Percentiles rank a stretch among this genome's conserved stretches.
Evolutionary conservation across 495 filamentous ascomycete genomes (phyloP).

Genomic region (Articulospora tetracladia): DNA sequence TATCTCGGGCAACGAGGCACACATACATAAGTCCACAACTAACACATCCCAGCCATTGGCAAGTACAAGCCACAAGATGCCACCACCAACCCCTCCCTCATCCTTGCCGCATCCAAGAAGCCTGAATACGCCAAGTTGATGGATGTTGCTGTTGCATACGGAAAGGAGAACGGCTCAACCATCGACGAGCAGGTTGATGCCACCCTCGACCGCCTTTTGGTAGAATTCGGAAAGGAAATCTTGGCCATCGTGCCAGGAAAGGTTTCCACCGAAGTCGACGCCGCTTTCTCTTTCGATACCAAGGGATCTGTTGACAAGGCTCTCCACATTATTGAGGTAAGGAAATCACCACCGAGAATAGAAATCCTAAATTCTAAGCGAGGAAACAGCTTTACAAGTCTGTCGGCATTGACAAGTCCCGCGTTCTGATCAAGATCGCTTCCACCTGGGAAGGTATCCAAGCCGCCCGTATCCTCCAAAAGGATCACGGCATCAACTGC

Average conservation of each 20-base stretch:
- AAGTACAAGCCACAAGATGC: constrained; percentile 99
- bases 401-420: constrained; percentile 86
- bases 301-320: constrained; percentile 92
- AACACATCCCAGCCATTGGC: constrained; percentile 71
- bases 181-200: constrained; percentile 76
- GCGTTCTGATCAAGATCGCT: constrained; percentile 87
- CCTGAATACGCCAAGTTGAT: constrained; percentile 91
- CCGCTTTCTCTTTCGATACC: constrained; percentile 92
- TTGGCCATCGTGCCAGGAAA: constrained; percentile 95
- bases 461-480: constrained; percentile 91
- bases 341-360: constrained; percentile 20
- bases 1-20: background rate
- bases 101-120: constrained; percentile 98
- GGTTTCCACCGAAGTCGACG: constrained; percentile 98
- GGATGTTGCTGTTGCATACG: constrained; percentile 79
- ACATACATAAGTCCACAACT: constrained; percentile 21
- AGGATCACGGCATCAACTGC: constrained; percentile 90
- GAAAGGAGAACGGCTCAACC: constrained; percentile 66
- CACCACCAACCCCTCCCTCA: constrained; percentile 97
- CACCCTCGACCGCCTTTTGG: constrained; percentile 87
- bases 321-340: constrained; percentile 91
- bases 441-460: constrained; percentile 97
- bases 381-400: constrained; percentile 78
- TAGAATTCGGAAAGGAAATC: constrained; percentile 97
- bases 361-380: background rate